These are phyloP conservation scores for Funneliformis mosseae DNA, from an alignment of 192 early-diverging fungal genomes.

Conservation along the genomic window DNA sequence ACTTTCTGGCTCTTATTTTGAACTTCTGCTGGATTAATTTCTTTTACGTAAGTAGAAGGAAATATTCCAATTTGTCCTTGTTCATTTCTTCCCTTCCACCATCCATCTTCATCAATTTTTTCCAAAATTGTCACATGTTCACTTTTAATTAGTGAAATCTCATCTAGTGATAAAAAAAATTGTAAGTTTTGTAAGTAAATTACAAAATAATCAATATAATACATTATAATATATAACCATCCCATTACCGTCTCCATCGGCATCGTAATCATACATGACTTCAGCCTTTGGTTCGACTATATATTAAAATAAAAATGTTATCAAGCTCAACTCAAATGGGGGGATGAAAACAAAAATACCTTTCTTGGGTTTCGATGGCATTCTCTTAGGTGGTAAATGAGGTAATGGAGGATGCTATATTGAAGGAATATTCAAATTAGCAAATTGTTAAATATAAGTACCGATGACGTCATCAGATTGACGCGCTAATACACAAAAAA, in stretches of 20 bases:
- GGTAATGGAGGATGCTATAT: background rate
- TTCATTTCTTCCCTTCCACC: conserved; percentile 60
- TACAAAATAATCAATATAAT: background rate
- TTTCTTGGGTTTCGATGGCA: background rate
- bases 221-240: background rate
- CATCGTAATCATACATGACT: conserved; percentile 52
- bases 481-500: too few relatives aligned
- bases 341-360: background rate
- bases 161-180: conserved; percentile 41
- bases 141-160: conserved; percentile 50
- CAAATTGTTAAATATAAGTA: background rate
- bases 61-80: conserved; percentile 56
- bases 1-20: background rate
- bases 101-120: conserved; percentile 50
- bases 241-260: conserved; percentile 47
- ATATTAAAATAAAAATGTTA: background rate
- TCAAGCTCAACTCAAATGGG: background rate
- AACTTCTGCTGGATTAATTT: conserved; percentile 42
- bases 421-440: background rate
- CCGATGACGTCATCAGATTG: background rate
- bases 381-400: conserved; percentile 6
- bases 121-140: conserved; percentile 49
- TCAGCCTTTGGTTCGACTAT: conserved; percentile 44
- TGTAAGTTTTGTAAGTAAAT: background rate
- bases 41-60: conserved; percentile 57